Evolutionary conservation across 2,329 filamentous ascomycete genomes (phyloP).

Genomic region (Colletotrichum endophyticum): DNA sequence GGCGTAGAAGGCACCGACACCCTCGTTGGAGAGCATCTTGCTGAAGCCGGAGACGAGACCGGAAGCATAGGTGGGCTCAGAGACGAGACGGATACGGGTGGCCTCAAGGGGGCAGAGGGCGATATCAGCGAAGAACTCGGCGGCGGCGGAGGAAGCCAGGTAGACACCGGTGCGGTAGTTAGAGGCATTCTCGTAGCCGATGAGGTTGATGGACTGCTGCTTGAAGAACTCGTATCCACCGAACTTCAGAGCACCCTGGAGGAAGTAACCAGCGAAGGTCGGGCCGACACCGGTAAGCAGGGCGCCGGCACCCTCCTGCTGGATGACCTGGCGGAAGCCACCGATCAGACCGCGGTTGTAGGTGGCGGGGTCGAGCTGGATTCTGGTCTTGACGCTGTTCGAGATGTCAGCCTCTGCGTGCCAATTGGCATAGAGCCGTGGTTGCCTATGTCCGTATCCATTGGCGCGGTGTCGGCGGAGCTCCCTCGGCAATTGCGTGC

Average conservation of each 20-base stretch:
- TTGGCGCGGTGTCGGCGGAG: background rate
- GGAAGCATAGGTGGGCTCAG: conserved; percentile 82
- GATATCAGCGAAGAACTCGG: conserved; percentile 77
- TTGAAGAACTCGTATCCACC: conserved; percentile 97
- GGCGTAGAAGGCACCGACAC: conserved; percentile 86
- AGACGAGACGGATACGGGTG: conserved; percentile 92
- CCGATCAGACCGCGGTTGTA: conserved; percentile 90
- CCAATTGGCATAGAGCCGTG: background rate
- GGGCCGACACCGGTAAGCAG: conserved; percentile 86
- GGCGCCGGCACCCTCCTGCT: conserved; percentile 84
- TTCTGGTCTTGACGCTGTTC: conserved; percentile 88
- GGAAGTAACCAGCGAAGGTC: conserved; percentile 89
- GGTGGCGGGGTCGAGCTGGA: conserved; percentile 87
- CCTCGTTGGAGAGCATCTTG: conserved; percentile 85
- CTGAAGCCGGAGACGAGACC: conserved; percentile 79
- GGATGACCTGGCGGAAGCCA: conserved; percentile 84
- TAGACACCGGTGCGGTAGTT: conserved; percentile 85
- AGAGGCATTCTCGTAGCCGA: conserved; percentile 78
- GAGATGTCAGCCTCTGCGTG: background rate
- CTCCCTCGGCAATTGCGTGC: background rate
- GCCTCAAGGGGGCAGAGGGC: conserved; percentile 92
- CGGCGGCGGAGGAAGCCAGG: conserved; percentile 70
- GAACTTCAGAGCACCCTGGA: conserved; percentile 92
- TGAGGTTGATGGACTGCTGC: conserved; percentile 81
- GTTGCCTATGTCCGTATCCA: background rate